phyloP scores from a whole-genome alignment of 441 rosid species.

The Macaranga tanarius region DNA sequence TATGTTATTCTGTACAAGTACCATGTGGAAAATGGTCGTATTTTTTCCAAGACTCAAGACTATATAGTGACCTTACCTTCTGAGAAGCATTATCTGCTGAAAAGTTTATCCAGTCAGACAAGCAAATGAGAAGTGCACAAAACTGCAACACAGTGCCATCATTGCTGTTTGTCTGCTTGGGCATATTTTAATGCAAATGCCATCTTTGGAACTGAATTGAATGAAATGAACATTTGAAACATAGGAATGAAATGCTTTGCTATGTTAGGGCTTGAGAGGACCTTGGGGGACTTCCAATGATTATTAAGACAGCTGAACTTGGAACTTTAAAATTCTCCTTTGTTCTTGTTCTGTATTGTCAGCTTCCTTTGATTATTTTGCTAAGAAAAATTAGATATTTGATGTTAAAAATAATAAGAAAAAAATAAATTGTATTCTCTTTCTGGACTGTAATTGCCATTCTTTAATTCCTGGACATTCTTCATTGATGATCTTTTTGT shows the following conservation, averaged over 20 bases:
- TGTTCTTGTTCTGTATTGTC: background rate
- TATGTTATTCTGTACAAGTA: background rate
- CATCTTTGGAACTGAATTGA: background rate
- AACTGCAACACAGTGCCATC: background rate
- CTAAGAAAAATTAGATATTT: background rate
- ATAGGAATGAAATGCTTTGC: background rate
- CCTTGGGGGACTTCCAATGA: background rate
- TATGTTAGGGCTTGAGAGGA: background rate
- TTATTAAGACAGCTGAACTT: background rate
- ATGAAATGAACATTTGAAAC: too few species aligned
- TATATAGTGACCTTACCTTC: background rate
- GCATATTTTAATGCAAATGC: background rate
- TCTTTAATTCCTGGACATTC: background rate
- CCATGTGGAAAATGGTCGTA: background rate
- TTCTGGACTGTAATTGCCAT: slow-evolving; percentile 1
- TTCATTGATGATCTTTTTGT: slow-evolving; percentile 17
- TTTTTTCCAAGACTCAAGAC: background rate
- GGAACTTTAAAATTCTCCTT: background rate
- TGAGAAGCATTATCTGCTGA: background rate
- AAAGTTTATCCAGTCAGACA: background rate
- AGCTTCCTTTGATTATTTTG: background rate
- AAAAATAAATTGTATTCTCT: background rate
- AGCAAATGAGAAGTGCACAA: background rate
- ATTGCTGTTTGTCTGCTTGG: background rate
- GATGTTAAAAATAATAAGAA: background rate